Evolutionary conservation across 768 basidiomycete species (phyloP), one percentile per base, ranked within the genome.

Genomic region (Solioccasus polychromus): DNA sequence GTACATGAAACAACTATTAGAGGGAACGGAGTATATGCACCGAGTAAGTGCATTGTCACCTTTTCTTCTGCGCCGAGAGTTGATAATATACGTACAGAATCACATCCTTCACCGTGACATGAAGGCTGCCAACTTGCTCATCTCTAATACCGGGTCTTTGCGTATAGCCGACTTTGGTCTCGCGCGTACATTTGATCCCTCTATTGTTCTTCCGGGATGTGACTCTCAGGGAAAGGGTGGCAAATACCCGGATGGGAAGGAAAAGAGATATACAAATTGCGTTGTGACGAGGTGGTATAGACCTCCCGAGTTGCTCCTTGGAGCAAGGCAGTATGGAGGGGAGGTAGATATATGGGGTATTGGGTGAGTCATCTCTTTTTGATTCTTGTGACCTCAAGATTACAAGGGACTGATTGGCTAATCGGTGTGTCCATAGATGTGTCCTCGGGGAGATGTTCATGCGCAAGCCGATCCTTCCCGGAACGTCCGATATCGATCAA

Each of bases 301-400:
- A 17, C 91, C 93, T 14, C 93, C 93, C 0, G 92, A 96, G 74
- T 72, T 99, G 2, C 73, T 99, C 11, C 73, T 99, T 12, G 93
- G 94, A 31, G 87, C 90, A 14, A 76, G 84, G 36, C 80, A 88
- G 50, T 98, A 99, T 55, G 92, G 92, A 8, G 88, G 90, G 1
- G 91, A 92, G 55, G 86, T 99, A 34, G 96, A 99, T 66, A 85
- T 99, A 58, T 99, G 96, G 96, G 92, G 95, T 7, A 83, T 98
- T 42, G 96, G 95, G 83, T 94, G 62, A 56, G 82, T 72, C 22
- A 19, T 31, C 32, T 43, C 30, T 42, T 39, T 32, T 8, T 30
- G 28, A 8, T 17, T 35, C 18, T 30, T 25, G 5, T 10, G 15
- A 10, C 28, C 24, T 34, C 14, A 43, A 36, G 23, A 23, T 30